phyloP scores from a whole-genome alignment of 179 eudicot genomes.

The Gypsophila paniculata region DNA sequence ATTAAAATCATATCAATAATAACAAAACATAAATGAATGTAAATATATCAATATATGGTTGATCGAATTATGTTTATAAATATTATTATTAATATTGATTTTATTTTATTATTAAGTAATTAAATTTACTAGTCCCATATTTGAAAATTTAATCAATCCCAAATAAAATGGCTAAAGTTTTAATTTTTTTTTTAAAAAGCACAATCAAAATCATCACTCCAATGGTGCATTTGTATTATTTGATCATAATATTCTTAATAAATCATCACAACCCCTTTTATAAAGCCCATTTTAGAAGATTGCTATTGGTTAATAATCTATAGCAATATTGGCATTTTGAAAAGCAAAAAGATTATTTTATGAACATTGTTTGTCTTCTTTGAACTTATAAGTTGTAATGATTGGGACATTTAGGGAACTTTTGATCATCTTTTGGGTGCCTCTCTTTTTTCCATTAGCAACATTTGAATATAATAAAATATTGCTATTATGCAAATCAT shows the following conservation, averaged over 20 bases:
- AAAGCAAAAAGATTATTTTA: neutral
- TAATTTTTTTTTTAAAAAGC: no score
- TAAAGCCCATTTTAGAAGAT: neutral
- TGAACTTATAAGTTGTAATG: conserved; percentile 9
- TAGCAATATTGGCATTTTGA: neutral
- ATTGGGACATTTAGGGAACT: conserved; percentile 20
- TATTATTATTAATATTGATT: no score
- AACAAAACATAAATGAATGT: neutral
- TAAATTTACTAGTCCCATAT: no score
- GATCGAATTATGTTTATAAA: no score
- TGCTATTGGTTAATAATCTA: conserved; percentile 28
- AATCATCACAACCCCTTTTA: neutral
- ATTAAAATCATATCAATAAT: no score
- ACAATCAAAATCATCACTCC: no score
- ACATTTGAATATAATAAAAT: conserved; percentile 10
- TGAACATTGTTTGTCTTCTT: conserved; percentile 13
- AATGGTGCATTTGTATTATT: no score
- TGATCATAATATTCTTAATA: neutral
- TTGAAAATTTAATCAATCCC: no score
- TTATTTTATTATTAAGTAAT: no score
- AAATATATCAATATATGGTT: no score
- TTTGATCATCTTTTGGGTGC: conserved; percentile 11
- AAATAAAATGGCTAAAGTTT: no score
- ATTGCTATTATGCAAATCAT: conserved; percentile 19
- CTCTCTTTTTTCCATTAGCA: conserved; percentile 19